Conservation (phyloP, 371 early-diverging fungal species). For the Lichtheimia ramosa region DNA sequence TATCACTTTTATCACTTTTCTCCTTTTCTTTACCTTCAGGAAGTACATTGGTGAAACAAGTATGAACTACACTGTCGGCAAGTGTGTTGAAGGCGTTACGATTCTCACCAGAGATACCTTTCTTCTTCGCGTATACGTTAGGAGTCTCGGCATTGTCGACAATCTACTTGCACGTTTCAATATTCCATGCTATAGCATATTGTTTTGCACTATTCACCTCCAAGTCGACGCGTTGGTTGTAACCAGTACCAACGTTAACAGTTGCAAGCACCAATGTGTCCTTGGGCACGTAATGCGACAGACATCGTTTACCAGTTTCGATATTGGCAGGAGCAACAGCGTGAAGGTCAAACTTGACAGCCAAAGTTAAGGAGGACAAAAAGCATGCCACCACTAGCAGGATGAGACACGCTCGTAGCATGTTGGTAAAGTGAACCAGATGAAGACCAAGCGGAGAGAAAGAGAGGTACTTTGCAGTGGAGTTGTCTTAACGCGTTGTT, state of each 20-base stretch:
- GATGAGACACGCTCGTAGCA: constrained; percentile 8
- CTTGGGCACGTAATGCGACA: constrained; percentile 73
- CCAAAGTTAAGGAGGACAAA: constrained; percentile 20
- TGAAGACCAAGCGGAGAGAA: neutral
- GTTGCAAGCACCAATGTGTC: constrained; percentile 75
- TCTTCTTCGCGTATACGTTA: constrained; percentile 65
- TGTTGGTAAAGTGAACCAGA: neutral
- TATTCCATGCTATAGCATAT: neutral
- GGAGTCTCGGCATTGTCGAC: constrained; percentile 59
- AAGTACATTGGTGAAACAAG: constrained; percentile 87
- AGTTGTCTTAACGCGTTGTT: neutral
- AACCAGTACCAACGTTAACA: constrained; percentile 65
- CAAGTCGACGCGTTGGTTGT: constrained; percentile 70
- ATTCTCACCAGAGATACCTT: constrained; percentile 52
- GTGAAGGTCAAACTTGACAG: constrained; percentile 76
- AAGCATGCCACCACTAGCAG: neutral
- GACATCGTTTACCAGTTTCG: constrained; percentile 54
- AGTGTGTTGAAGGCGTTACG: constrained; percentile 75
- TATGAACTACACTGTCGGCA: constrained; percentile 76
- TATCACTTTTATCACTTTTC: neutral
- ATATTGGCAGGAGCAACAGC: constrained; percentile 46
- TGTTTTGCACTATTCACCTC: constrained; percentile 45
- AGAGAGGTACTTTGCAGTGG: neutral
- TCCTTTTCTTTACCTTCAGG: constrained; percentile 52
- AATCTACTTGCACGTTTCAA: constrained; percentile 38